Evolutionary conservation across 2,329 filamentous ascomycete genomes (phyloP).

Genomic region (Alternaria dauci): DNA sequence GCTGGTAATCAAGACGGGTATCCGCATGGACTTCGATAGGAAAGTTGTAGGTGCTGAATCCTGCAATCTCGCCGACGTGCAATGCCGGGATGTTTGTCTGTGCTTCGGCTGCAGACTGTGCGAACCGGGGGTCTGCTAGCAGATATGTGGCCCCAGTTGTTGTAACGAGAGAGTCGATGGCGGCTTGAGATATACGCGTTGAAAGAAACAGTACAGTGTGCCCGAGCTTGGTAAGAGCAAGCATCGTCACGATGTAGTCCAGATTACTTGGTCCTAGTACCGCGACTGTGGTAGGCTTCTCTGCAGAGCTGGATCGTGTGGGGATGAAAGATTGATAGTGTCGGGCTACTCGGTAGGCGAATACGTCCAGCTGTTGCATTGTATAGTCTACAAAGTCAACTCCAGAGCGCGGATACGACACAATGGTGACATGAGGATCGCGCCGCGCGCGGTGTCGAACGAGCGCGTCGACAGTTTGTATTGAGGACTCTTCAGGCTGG

Average conservation of each 20-base stretch:
- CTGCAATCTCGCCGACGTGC: conserved; percentile 27
- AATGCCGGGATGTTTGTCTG: conserved; percentile 17
- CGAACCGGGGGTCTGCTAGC: conserved; percentile 36
- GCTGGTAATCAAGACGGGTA: conserved; percentile 34
- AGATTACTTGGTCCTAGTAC: conserved; percentile 64
- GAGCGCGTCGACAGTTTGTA: conserved; percentile 52
- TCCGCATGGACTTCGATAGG: conserved; percentile 38
- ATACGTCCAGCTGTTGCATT: conserved; percentile 56
- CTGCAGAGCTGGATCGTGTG: conserved; percentile 20
- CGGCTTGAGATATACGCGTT: conserved; percentile 61
- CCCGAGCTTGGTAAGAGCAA: conserved; percentile 65
- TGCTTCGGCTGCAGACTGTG: conserved; percentile 43
- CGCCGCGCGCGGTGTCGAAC: conserved; percentile 50
- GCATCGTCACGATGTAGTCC: conserved; percentile 63
- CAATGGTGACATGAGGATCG: conserved; percentile 48
- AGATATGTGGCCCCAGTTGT: conserved; percentile 35
- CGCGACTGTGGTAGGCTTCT: conserved; percentile 51
- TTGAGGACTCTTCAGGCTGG: conserved; percentile 10
- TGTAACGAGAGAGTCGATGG: conserved; percentile 57
- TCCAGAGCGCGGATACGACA: conserved; percentile 57
- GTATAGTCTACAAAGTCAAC: conserved; percentile 59
- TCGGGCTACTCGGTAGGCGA: conserved; percentile 41
- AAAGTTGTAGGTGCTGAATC: conserved; percentile 23
- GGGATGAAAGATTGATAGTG: conserved; percentile 35
- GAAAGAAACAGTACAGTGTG: conserved; percentile 65